Evolutionary conservation across 2,329 filamentous ascomycete species (phyloP).

Genomic region (Mariannaea elegans): DNA sequence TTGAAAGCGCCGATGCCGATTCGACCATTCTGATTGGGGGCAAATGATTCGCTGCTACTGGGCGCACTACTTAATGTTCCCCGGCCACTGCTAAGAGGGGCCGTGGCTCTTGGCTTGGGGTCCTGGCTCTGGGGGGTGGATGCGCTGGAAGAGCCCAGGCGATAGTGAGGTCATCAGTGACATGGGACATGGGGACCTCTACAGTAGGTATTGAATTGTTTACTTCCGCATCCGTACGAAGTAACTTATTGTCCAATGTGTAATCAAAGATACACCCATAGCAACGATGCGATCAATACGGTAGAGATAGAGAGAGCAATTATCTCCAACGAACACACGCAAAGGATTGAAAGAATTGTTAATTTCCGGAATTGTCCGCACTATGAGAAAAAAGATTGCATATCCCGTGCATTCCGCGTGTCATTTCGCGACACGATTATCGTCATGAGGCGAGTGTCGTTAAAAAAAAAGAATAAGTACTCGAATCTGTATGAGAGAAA

Average conservation of each 20-base stretch:
- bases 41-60: background rate
- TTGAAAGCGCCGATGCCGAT: conserved; percentile 16
- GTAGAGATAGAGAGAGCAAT: background rate
- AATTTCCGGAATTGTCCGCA: too few species aligned
- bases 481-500: conserved; percentile 43
- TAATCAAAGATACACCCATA: too few species aligned
- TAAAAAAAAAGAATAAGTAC: too few species aligned
- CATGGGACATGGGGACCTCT: conserved; percentile 16
- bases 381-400: background rate
- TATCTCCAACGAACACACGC: too few species aligned
- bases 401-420: background rate
- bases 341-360: too few species aligned
- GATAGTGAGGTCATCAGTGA: conserved; percentile 38
- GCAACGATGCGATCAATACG: too few species aligned
- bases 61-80: background rate
- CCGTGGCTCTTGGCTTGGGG: too few species aligned
- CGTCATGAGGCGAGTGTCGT: too few species aligned
- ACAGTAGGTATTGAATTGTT: conserved; percentile 3
- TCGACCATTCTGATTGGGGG: background rate
- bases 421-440: background rate
- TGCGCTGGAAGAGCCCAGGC: background rate
- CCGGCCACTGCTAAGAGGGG: background rate
- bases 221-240: background rate
- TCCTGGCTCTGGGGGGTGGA: too few species aligned
- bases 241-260: too few species aligned